phyloP scores from a whole-genome alignment of 345 rosid species.

The Turnera subulata region DNA sequence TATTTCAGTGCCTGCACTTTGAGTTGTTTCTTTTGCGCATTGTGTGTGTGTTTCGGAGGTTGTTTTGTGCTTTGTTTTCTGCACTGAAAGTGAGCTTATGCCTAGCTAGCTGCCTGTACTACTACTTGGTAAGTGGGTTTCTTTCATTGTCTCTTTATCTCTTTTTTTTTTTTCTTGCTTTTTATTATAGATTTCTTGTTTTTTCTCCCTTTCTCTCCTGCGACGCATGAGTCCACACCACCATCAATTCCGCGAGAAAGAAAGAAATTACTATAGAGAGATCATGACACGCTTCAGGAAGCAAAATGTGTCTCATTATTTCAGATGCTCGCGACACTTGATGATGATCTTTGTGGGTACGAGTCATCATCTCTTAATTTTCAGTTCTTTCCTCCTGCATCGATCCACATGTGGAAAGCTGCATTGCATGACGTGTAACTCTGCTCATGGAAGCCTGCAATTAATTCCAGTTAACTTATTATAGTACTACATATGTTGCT shows the following conservation, averaged over 20 bases:
- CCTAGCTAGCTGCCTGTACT: no score
- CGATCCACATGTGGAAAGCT: not conserved
- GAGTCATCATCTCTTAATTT: not conserved
- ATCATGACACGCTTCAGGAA: not conserved
- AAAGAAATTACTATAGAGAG: no score
- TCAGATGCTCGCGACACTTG: not conserved
- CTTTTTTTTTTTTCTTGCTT: not conserved
- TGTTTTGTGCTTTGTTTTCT: slow-evolving; percentile 24
- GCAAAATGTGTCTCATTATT: not conserved
- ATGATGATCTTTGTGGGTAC: not conserved
- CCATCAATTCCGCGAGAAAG: no score
- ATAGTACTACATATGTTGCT: not conserved
- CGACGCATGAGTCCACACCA: not conserved
- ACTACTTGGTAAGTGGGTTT: no score
- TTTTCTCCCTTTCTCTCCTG: not conserved
- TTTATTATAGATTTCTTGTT: not conserved
- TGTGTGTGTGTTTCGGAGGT: slow-evolving; percentile 20
- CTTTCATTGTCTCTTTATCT: no score
- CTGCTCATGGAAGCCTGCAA: no score
- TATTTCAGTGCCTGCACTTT: not conserved
- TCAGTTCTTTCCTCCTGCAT: not conserved
- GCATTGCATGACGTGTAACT: not conserved
- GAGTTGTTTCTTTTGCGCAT: not conserved
- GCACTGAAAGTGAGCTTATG: slow-evolving; percentile 15
- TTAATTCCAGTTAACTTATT: no score